Conservation (phyloP, 2,329 filamentous ascomycete genomes). For the Aspergillus sp. region DNA sequence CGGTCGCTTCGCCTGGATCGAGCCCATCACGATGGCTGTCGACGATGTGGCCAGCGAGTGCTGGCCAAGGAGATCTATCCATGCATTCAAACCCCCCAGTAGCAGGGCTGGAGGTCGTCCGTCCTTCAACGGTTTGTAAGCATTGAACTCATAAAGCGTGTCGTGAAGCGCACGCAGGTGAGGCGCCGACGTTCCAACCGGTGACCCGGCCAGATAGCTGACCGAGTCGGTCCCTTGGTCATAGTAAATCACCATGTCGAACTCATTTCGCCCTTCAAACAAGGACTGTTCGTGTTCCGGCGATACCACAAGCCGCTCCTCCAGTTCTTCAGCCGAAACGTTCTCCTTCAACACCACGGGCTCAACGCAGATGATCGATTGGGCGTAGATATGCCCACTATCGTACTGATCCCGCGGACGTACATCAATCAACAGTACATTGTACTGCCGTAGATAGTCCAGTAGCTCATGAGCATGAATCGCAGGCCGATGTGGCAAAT, state of each 20-base stretch:
- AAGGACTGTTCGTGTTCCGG: conserved; percentile 57
- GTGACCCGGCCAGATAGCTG: conserved; percentile 46
- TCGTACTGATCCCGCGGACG: conserved; percentile 73
- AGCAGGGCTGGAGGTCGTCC: conserved; percentile 66
- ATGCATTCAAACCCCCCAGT: conserved; percentile 74
- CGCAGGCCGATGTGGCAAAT: conserved; percentile 49
- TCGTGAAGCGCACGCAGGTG: conserved; percentile 67
- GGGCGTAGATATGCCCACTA: conserved; percentile 77
- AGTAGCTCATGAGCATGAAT: conserved; percentile 65
- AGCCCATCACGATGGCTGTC: conserved; percentile 45
- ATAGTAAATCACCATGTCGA: conserved; percentile 85
- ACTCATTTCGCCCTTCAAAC: conserved; percentile 65
- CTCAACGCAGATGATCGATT: conserved; percentile 81
- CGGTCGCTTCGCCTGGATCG: conserved; percentile 31
- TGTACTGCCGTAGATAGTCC: conserved; percentile 58
- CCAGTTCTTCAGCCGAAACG: conserved; percentile 55
- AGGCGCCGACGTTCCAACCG: conserved; percentile 38
- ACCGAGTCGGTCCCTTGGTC: conserved; percentile 59
- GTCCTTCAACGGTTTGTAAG: conserved; percentile 59
- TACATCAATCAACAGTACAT: conserved; percentile 76
- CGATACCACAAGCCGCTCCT: conserved; percentile 42
- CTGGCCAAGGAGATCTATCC: conserved; percentile 71
- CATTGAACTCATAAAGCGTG: conserved; percentile 76
- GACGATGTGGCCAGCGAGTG: conserved; percentile 53
- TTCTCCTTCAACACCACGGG: conserved; percentile 65